Conservation (phyloP, 148 eudicot species). For the Tetragonia tetragonoides region DNA sequence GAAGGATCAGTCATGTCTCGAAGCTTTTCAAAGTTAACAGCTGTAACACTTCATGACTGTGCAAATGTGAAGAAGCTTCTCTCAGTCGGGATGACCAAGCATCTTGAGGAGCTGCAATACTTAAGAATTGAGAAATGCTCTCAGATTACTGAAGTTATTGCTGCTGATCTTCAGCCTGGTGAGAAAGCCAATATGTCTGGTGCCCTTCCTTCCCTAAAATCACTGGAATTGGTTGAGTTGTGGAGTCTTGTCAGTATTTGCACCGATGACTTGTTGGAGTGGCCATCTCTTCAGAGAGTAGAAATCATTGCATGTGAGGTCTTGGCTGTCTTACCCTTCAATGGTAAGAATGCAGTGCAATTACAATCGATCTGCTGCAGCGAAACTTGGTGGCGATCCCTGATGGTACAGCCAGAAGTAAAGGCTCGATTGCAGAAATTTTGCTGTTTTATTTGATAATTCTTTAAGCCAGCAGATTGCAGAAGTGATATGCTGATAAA, state of each 20-base stretch:
- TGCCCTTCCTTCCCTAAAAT: constrained; percentile 15
- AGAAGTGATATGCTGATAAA: not conserved
- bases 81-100: constrained; percentile 9
- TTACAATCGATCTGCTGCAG: constrained; percentile 21
- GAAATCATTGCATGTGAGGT: constrained; percentile 15
- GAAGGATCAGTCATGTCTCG: constrained; percentile 7
- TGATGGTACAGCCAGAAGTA: constrained; percentile 16
- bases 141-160: constrained; percentile 16
- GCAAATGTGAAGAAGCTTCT: constrained; percentile 3
- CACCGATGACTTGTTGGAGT: not conserved
- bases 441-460: constrained; percentile 12
- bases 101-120: constrained; percentile 16
- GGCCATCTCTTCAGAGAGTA: constrained; percentile 16
- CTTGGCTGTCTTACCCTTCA: constrained; percentile 16
- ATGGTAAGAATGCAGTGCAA: constrained; percentile 5
- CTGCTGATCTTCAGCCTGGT: not conserved
- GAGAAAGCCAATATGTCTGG: not conserved
- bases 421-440: constrained; percentile 8
- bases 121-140: constrained; percentile 25
- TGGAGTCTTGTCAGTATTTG: constrained; percentile 8
- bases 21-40: constrained; percentile 20
- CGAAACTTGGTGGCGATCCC: constrained; percentile 23
- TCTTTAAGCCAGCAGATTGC: not conserved
- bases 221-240: constrained; percentile 9
- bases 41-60: constrained; percentile 22